A percentile compares a stretch with the other conserved stretches of the same genome.
Conservation (phyloP, 495 filamentous ascomycete species). For the Talaromyces wortmannii region DNA sequence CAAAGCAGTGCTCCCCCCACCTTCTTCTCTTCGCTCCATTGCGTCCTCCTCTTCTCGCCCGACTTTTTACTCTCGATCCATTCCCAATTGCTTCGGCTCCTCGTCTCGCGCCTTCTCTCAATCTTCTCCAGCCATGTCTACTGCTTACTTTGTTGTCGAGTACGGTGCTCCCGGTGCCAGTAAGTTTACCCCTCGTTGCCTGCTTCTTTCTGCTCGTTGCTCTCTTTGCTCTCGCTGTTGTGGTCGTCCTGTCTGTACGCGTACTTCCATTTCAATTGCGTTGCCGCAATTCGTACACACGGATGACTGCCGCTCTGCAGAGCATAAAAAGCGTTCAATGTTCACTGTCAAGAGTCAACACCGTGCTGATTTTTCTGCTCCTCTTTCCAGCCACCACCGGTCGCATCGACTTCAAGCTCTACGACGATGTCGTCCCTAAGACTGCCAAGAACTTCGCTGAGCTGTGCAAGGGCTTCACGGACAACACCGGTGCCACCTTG, state of each 20-base stretch:
- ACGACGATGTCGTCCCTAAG: slow-evolving; percentile 81
- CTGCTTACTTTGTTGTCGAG: slow-evolving; percentile 61
- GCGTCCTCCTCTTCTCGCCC: slow-evolving; percentile 35
- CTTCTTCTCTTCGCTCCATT: slow-evolving; percentile 12
- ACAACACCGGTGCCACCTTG: slow-evolving; percentile 1
- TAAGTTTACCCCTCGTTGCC: slow-evolving; percentile 35
- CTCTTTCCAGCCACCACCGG: slow-evolving; percentile 32
- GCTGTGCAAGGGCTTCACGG: slow-evolving; percentile 82
- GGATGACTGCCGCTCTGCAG: too few species aligned
- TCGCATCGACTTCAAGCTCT: slow-evolving; percentile 88
- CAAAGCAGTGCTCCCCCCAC: slow-evolving; percentile 41
- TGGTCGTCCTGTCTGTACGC: too few species aligned
- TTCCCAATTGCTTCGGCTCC: slow-evolving; percentile 36
- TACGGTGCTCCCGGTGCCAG: slow-evolving; percentile 50
- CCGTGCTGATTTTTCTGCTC: slow-evolving; percentile 6
- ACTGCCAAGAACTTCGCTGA: slow-evolving; percentile 94
- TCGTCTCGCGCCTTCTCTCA: slow-evolving; percentile 53
- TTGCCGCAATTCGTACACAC: too few species aligned
- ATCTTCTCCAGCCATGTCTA: slow-evolving; percentile 60
- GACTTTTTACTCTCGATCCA: slow-evolving; percentile 17
- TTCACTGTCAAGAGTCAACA: too few species aligned
- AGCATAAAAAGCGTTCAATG: too few species aligned
- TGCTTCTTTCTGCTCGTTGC: slow-evolving; percentile 5
- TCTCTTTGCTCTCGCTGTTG: not conserved
- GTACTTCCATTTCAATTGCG: too few species aligned